Evolutionary conservation across 2,329 filamentous ascomycete species (phyloP), one percentile per base, ranked within the genome.

Genomic region (Raffaelea albimanens): DNA sequence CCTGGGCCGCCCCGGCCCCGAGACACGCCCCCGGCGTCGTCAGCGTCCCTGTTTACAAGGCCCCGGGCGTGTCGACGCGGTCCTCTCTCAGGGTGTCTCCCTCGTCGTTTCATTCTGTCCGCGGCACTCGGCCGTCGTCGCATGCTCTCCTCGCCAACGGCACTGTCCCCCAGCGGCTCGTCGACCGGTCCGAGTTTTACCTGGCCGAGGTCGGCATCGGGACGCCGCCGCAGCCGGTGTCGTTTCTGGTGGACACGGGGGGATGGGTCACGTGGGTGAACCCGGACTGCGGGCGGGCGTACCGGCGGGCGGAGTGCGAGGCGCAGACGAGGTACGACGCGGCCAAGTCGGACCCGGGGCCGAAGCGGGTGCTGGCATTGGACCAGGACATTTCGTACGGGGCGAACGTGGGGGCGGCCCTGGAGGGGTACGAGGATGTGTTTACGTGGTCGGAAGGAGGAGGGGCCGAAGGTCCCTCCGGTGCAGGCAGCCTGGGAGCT

Each of bases 21-120:
- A 29, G 25, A 13, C 13, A 7, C 25, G 25, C 13, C 25, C 25
- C 25, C 60, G 65, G 1, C 66, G 64, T 9, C 54, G 59, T 47
- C 13, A 40, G 46, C 46, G 18, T 47, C 33, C 23, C 46, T 11
- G 20, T 47, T 19, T 40, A 40, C 21, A 43, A 39, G 31, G 21
- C 29, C 16, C 9, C 20, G 4, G 38, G 5, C 7, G n/a, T 19
- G 8, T 5, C 7, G n/a, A 19, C 18, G 9, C n/a, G 11, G 38
- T 20, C 38, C 7, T 29, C 25, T 13, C 25, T n/a, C n/a, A n/a
- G n/a, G 25, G 25, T 13, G 13, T 29, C 25, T 29, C 7, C 25
- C 13, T 13, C 25, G 25, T 29, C 25, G n/a, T n/a, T 29, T 13
- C 7, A 29, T 29, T 29, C 25, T 29, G n/a, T n/a, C n/a, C n/a